Evolutionary conservation across 441 rosid genomes (phyloP).

Genomic region (Corymbia calophylla): DNA sequence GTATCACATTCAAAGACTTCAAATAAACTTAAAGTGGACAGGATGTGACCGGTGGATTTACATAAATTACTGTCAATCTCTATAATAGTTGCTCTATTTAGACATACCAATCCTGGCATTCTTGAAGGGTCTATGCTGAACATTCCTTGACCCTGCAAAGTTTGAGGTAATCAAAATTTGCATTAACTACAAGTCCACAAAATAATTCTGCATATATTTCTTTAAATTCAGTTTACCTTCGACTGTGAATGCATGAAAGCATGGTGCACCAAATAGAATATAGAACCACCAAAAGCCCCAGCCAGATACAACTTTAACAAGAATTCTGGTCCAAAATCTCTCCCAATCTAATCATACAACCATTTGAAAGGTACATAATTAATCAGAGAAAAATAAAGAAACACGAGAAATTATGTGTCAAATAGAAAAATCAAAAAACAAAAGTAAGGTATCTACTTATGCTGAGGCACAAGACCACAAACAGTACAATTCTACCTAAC

Average conservation of each 20-base stretch:
- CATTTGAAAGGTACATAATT: background rate
- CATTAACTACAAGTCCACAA: no score
- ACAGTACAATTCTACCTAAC: background rate
- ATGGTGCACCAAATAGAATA: slow-evolving; percentile 71
- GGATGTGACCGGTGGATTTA: background rate
- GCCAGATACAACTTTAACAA: slow-evolving; percentile 72
- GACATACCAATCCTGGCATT: slow-evolving; percentile 62
- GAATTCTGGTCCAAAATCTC: slow-evolving; percentile 64
- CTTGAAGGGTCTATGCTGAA: slow-evolving; percentile 49
- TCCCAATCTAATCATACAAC: slow-evolving; percentile 38
- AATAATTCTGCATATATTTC: no score
- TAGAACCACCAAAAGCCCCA: slow-evolving; percentile 84
- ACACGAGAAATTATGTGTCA: background rate
- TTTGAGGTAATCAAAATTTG: no score
- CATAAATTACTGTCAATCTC: background rate
- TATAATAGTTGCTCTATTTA: background rate
- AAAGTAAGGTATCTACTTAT: background rate
- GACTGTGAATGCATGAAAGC: slow-evolving; percentile 42
- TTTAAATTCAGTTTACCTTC: slow-evolving; percentile 34
- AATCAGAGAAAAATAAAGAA: background rate
- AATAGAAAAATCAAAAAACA: background rate
- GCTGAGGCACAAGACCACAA: background rate
- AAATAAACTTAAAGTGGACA: background rate
- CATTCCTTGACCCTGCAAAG: slow-evolving; percentile 36
- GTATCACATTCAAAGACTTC: background rate